These are phyloP conservation scores for Carallia pectinifolia DNA, from an alignment of 345 rosid genomes.

Conservation along the genomic window DNA sequence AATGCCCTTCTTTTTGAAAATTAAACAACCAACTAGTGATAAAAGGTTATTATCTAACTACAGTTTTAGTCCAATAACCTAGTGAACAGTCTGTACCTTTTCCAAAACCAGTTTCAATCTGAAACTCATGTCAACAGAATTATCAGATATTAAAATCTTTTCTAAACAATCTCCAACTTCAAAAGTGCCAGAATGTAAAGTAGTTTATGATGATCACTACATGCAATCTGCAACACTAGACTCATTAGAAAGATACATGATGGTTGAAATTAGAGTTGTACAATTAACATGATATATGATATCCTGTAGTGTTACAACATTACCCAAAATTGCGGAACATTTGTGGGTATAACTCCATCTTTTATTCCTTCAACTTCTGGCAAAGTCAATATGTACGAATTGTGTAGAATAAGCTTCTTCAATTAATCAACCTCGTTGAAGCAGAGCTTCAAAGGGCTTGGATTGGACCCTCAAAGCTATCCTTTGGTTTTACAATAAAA, in stretches of 20 bases:
- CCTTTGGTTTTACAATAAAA: too few relatives aligned
- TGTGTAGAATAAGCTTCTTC: slow-evolving; percentile 83
- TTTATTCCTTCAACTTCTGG: slow-evolving; percentile 63
- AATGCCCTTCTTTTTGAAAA: slow-evolving; percentile 4
- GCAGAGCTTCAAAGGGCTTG: too few relatives aligned
- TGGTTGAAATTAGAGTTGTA: too few relatives aligned
- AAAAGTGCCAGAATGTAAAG: slow-evolving; percentile 70
- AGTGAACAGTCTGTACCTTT: slow-evolving; percentile 50
- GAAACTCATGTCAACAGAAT: slow-evolving; percentile 80
- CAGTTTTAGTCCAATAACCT: background rate
- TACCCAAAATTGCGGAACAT: slow-evolving; percentile 93
- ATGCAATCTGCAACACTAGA: slow-evolving; percentile 51
- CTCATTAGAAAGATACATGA: background rate
- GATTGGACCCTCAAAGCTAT: too few relatives aligned
- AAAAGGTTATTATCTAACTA: background rate
- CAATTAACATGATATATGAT: too few relatives aligned
- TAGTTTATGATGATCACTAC: slow-evolving; percentile 61
- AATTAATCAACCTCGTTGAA: slow-evolving; percentile 54
- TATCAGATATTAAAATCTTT: slow-evolving; percentile 72
- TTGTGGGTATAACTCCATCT: slow-evolving; percentile 78
- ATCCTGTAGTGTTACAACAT: slow-evolving; percentile 4
- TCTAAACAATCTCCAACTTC: slow-evolving; percentile 81
- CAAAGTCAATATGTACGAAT: slow-evolving; percentile 70
- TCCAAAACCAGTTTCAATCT: slow-evolving; percentile 75
- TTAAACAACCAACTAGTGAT: background rate